These are phyloP conservation scores for Esteya vermicola DNA, from an alignment of 2,329 filamentous ascomycete species.

Conservation along the genomic window DNA sequence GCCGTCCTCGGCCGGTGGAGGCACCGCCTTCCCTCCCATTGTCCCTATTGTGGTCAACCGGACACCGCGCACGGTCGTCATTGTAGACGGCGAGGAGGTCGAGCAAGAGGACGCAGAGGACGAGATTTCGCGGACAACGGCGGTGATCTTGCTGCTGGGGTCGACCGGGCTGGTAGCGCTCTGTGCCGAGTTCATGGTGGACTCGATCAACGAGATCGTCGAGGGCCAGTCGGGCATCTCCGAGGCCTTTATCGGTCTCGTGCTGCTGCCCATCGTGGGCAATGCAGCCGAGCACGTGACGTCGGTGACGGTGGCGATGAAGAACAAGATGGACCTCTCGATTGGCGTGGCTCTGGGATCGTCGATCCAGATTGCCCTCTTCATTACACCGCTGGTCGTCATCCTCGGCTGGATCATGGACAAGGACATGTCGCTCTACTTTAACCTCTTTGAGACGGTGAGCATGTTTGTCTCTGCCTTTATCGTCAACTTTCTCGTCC, in stretches of 20 bases:
- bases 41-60: constrained; percentile 17
- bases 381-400: constrained; percentile 45
- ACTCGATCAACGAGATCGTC: constrained; percentile 41
- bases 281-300: constrained; percentile 52
- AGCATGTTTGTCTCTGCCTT: constrained; percentile 56
- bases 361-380: constrained; percentile 47
- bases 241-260: constrained; percentile 45
- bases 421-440: constrained; percentile 49
- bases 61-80: constrained; percentile 5
- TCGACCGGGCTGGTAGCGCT: constrained; percentile 42
- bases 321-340: constrained; percentile 48
- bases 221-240: constrained; percentile 28
- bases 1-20: too few species aligned
- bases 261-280: constrained; percentile 47
- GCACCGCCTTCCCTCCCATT: constrained; percentile 17
- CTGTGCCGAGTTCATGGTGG: constrained; percentile 47
- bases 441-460: constrained; percentile 63
- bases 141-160: constrained; percentile 34
- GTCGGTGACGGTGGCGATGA: constrained; percentile 41
- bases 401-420: constrained; percentile 43
- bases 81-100: constrained; percentile 13
- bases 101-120: constrained; percentile 19
- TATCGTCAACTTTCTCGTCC: constrained; percentile 62
- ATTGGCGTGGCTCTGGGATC: constrained; percentile 47
- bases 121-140: constrained; percentile 25